Conservation (phyloP, 2,329 filamentous ascomycete genomes). For the Alternaria sp. region DNA sequence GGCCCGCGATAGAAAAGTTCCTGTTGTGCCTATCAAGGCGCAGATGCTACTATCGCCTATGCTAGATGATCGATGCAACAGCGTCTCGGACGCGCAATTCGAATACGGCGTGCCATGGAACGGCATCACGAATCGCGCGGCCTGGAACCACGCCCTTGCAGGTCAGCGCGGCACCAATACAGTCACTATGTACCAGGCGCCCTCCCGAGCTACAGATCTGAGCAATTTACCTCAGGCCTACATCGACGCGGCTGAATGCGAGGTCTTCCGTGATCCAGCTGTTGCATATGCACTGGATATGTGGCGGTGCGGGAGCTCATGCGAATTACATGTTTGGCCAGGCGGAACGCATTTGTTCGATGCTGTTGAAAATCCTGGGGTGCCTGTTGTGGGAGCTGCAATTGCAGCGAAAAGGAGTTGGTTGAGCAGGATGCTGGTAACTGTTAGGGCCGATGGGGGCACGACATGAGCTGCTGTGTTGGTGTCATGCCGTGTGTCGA, state of each 20-base stretch:
- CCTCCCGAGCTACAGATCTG: slow-evolving; percentile 20
- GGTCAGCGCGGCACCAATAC: slow-evolving; percentile 15
- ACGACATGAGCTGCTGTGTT: no score
- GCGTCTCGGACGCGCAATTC: slow-evolving; percentile 25
- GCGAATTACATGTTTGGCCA: slow-evolving; percentile 31
- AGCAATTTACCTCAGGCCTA: slow-evolving; percentile 27
- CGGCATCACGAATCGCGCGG: slow-evolving; percentile 10
- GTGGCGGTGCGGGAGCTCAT: slow-evolving; percentile 30
- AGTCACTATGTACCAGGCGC: slow-evolving; percentile 24
- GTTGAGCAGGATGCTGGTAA: no score
- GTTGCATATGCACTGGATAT: slow-evolving; percentile 24
- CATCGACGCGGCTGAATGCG: slow-evolving; percentile 32
- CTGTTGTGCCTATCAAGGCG: slow-evolving; percentile 18
- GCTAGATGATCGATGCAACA: slow-evolving; percentile 27
- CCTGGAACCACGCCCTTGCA: slow-evolving; percentile 24
- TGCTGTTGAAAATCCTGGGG: slow-evolving; percentile 18
- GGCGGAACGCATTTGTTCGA: slow-evolving; percentile 26
- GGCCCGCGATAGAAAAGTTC: slow-evolving; percentile 19
- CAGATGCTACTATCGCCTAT: slow-evolving; percentile 25
- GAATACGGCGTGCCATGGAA: slow-evolving; percentile 26
- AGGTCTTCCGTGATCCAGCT: slow-evolving; percentile 29
- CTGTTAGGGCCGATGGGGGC: fast-evolving
- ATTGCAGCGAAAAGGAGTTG: slow-evolving; percentile 2
- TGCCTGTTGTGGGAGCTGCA: slow-evolving; percentile 15
- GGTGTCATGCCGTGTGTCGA: no score